Conservation (phyloP, 805 yeast species). For the Wickerhamiella siamensis region DNA sequence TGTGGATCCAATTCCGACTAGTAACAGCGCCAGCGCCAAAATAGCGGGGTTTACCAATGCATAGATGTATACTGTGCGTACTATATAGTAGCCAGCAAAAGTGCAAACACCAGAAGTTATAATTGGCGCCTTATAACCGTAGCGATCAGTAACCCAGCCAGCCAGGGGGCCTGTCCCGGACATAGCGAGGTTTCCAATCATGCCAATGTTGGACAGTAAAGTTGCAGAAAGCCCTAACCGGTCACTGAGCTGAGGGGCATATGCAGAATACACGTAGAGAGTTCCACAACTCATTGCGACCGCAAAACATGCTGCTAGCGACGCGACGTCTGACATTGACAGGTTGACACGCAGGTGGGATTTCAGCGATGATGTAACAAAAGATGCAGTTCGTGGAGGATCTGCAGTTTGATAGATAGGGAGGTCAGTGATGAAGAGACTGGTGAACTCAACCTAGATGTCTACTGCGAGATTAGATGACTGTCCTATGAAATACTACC, state of each 20-base stretch:
- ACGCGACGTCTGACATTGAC: slow-evolving; percentile 12
- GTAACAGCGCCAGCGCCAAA: slow-evolving; percentile 31
- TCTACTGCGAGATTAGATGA: no score
- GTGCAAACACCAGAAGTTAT: slow-evolving; percentile 37
- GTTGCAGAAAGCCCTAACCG: slow-evolving; percentile 45
- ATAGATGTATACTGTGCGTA: slow-evolving; percentile 38
- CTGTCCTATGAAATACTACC: no score
- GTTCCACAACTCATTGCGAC: slow-evolving; percentile 38
- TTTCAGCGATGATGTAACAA: no score
- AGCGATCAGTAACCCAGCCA: slow-evolving; percentile 47
- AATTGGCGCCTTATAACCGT: slow-evolving; percentile 43
- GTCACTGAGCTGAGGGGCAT: slow-evolving; percentile 60
- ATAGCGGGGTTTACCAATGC: slow-evolving; percentile 27
- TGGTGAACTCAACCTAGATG: no score
- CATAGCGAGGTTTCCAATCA: slow-evolving; percentile 51
- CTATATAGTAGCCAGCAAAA: slow-evolving; percentile 40
- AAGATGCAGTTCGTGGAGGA: no score
- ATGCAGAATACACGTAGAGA: slow-evolving; percentile 58
- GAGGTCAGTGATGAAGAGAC: no score
- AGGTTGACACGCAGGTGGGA: no score
- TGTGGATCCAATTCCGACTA: slow-evolving; percentile 59
- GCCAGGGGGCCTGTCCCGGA: slow-evolving; percentile 55
- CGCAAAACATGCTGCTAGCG: slow-evolving; percentile 17
- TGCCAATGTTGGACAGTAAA: slow-evolving; percentile 48
- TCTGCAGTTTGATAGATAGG: no score